Conservation (phyloP, 305 asterid species). For the Striga hermonthica region DNA sequence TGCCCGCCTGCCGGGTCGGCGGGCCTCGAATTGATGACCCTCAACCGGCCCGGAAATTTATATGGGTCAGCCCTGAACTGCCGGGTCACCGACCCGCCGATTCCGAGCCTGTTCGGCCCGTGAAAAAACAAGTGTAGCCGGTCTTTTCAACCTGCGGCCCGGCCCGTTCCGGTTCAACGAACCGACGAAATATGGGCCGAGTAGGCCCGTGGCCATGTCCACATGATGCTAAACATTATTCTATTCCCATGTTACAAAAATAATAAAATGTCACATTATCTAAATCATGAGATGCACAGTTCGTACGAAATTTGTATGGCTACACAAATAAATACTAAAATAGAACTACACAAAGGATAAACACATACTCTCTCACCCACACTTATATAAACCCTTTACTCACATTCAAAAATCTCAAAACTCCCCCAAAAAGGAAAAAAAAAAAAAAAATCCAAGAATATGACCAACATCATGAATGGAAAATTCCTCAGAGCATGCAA, state of each 20-base stretch:
- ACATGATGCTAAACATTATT: background rate
- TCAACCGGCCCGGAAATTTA: too few relatives aligned
- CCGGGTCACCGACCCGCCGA: too few relatives aligned
- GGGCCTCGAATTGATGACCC: too few relatives aligned
- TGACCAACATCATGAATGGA: slow-evolving; percentile 31
- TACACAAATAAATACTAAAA: background rate
- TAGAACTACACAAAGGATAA: slow-evolving; percentile 28
- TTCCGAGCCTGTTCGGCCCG: too few relatives aligned
- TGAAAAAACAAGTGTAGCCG: too few relatives aligned
- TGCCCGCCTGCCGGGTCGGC: too few relatives aligned
- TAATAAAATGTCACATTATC: background rate
- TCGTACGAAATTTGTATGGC: slow-evolving; percentile 62
- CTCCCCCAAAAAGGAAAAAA: background rate
- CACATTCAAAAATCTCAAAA: slow-evolving; percentile 33
- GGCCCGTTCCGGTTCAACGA: too few relatives aligned
- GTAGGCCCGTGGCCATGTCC: too few relatives aligned
- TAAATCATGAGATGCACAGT: slow-evolving; percentile 44
- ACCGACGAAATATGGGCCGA: too few relatives aligned
- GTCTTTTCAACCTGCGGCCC: too few relatives aligned
- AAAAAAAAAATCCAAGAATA: background rate
- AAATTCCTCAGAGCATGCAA: slow-evolving; percentile 49
- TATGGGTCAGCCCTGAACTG: too few relatives aligned
- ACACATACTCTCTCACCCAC: slow-evolving; percentile 35
- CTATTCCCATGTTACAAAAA: background rate
- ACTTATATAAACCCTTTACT: slow-evolving; percentile 47